Percentiles rank a stretch among this genome's conserved stretches.
phyloP scores from a whole-genome alignment of 306 rosid genomes.

The Coriaria nepalensis region DNA sequence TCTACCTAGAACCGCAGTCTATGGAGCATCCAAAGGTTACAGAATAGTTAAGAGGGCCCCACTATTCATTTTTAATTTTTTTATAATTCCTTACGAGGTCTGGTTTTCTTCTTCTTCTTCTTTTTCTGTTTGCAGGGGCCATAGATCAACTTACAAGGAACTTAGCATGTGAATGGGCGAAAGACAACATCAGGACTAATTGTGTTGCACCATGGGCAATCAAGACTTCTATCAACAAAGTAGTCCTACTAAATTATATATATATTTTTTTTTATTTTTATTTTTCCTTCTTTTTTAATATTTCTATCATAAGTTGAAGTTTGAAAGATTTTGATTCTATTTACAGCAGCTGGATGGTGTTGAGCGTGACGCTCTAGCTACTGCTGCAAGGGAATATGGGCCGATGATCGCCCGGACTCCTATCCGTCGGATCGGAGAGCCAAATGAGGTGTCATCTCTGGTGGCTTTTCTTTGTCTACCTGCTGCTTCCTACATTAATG shows the following conservation, averaged over 20 bases:
- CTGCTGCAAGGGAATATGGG: neutral
- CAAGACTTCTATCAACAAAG: constrained; percentile 2
- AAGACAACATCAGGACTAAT: constrained; percentile 44
- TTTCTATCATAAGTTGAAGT: no score
- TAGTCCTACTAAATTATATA: no score
- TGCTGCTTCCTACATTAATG: constrained; percentile 43
- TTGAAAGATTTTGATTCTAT: no score
- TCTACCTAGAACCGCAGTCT: constrained; percentile 14
- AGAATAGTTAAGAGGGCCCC: no score
- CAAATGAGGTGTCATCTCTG: constrained; percentile 35
- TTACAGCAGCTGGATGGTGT: no score
- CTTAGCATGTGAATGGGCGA: constrained; percentile 64
- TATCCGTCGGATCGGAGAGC: constrained; percentile 19
- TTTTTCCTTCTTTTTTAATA: no score
- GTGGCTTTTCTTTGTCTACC: constrained; percentile 59
- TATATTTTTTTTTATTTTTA: no score
- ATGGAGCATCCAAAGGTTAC: constrained; percentile 65
- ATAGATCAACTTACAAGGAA: constrained; percentile 49
- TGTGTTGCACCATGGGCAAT: constrained; percentile 41
- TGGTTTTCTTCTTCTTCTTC: neutral
- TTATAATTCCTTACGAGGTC: no score
- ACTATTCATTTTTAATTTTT: no score
- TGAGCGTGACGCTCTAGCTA: neutral
- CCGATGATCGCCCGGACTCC: constrained; percentile 15
- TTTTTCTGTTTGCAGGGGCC: constrained; percentile 25